phyloP scores from a whole-genome alignment of 345 rosid genomes.

The Linum tenue region DNA sequence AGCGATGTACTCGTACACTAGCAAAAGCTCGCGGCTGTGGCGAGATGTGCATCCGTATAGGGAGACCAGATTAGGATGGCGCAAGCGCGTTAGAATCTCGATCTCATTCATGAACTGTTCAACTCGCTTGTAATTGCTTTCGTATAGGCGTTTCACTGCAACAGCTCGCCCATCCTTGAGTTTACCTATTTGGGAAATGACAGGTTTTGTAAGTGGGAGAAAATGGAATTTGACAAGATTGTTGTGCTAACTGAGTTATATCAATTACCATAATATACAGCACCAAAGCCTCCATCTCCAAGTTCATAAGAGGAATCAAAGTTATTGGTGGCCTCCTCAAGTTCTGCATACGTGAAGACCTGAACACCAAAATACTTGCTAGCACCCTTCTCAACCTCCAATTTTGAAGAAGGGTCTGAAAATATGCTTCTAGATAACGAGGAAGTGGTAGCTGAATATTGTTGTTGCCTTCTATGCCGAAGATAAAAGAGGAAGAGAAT shows the following conservation, averaged over 20 bases:
- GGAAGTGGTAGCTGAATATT: background rate
- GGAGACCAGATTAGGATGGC: background rate
- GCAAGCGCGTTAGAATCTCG: background rate
- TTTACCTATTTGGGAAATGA: background rate
- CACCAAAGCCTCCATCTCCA: background rate
- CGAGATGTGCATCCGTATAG: constrained; percentile 4
- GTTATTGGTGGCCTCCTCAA: background rate
- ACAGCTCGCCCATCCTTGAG: background rate
- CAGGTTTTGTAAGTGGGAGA: too few relatives aligned
- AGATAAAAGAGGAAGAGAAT: background rate
- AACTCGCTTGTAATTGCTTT: background rate
- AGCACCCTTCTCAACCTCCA: too few relatives aligned
- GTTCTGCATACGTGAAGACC: background rate
- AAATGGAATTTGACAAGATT: too few relatives aligned
- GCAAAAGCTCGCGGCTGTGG: constrained; percentile 1
- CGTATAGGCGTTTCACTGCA: constrained; percentile 1
- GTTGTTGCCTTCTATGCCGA: background rate
- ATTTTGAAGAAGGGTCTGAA: background rate
- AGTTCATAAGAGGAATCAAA: background rate
- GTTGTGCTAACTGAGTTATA: too few relatives aligned
- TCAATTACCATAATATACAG: background rate
- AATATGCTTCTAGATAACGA: background rate
- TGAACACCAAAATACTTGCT: background rate
- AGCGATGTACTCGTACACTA: background rate
- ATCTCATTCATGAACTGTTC: constrained; percentile 3